Evolutionary conservation across 768 basidiomycete species (phyloP), one percentile per base, ranked within the genome.

Genomic region (Auriscalpium microsporum): DNA sequence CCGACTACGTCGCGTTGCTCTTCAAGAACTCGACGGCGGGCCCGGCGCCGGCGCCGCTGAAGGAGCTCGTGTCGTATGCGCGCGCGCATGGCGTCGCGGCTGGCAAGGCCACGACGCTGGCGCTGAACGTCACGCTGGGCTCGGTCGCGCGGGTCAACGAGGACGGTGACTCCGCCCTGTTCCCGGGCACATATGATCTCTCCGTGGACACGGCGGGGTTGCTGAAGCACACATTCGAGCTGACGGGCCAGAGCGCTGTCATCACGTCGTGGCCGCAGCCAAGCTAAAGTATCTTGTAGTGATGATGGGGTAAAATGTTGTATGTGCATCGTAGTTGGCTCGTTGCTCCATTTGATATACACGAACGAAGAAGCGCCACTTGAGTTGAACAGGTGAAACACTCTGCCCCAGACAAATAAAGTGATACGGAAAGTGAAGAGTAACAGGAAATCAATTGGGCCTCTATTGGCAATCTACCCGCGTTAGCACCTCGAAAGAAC

Each of bases 1-100:
- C 79, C 9, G 81, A 83, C 66, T 82, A 78, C 59, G 78, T 79
- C 21, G 73, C 78, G 9, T 71, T 82, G 52, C 67, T 81, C 14
- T 83, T 81, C 67, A 63, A 75, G 56, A 75, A 71, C 48, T 73
- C 75, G 23, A 70, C 69, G 5, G 73, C 69, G 23, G 80, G 80
- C 2, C 78, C 79, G 7, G 63, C 73, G 14, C 81, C 80, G 1
- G 71, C 70, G 54, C 79, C 79, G 19, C 77, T 76, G 54, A 81
- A 81, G 64, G 66, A 73, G 57, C 75, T 82, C 47, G 70, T 79
- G 8, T 68, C 75, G 2, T 83, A 80, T 63, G 68, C 72, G 11
- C 76, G 80, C 45, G 60, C 71, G 14, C 68, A 72, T 53, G 53
- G 55, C 33, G 62, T 75, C 42, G 60, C 57, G 1, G 64, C 70